phyloP scores from a whole-genome alignment of 495 filamentous ascomycete genomes.

The Daldinia caldariorum region DNA sequence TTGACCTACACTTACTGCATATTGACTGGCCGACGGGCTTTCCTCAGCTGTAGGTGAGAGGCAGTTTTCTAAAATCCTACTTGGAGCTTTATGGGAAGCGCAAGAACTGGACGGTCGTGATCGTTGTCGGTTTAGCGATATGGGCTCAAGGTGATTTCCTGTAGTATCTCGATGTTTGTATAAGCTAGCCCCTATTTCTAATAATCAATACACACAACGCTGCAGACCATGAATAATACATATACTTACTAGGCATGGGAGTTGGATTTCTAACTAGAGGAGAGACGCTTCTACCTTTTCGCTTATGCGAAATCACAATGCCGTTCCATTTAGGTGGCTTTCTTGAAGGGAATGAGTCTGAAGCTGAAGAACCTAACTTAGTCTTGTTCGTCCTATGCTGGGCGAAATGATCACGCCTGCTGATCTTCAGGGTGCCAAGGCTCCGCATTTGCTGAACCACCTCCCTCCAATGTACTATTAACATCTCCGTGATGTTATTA shows the following conservation, averaged over 20 bases:
- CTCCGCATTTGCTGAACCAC: constrained; percentile 64
- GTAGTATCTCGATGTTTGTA: background rate
- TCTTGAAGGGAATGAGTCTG: constrained; percentile 42
- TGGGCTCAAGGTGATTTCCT: constrained; percentile 8
- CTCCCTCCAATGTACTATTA: constrained; percentile 67
- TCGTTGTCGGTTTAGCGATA: constrained; percentile 40
- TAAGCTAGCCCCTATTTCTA: constrained; percentile 17
- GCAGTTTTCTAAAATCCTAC: constrained; percentile 32
- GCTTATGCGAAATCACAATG: constrained; percentile 11
- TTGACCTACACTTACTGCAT: background rate
- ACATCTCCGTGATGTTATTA: constrained; percentile 66
- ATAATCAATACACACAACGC: constrained; percentile 5
- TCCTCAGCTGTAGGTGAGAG: constrained; percentile 52
- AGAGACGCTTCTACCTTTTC: constrained; percentile 30
- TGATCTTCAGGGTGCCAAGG: constrained; percentile 47
- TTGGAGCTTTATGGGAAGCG: constrained; percentile 32
- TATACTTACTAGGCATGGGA: constrained; percentile 37
- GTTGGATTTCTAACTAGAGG: constrained; percentile 46
- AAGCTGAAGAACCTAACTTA: constrained; percentile 40
- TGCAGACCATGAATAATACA: background rate
- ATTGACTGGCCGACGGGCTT: constrained; percentile 23
- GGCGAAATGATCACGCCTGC: constrained; percentile 12
- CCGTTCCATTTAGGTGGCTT: constrained; percentile 47
- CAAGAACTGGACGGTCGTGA: constrained; percentile 40
- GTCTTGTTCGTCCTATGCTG: constrained; percentile 5